These are phyloP conservation scores for Forsythia viridissima DNA, from an alignment of 257 asterid genomes.

Conservation along the genomic window DNA sequence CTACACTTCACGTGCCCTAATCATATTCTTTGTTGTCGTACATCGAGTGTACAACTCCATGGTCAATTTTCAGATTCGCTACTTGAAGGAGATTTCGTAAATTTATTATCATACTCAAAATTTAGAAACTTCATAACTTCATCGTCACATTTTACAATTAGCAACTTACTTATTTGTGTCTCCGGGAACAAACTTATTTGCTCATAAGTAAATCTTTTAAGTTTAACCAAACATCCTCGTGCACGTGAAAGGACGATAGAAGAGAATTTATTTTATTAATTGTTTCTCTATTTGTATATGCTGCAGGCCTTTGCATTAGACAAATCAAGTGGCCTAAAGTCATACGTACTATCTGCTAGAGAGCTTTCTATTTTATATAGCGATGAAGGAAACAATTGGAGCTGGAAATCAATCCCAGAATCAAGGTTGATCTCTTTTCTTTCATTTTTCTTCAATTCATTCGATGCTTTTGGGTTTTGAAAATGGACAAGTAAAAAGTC, in stretches of 20 bases:
- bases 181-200: neutral
- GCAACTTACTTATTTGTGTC: too few relatives aligned
- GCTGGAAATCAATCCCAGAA: constrained; percentile 32
- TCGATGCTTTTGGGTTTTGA: neutral
- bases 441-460: neutral
- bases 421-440: constrained; percentile 26
- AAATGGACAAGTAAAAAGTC: neutral
- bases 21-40: too few relatives aligned
- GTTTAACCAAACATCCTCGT: neutral
- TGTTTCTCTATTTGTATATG: neutral
- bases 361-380: constrained; percentile 31
- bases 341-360: constrained; percentile 34
- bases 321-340: constrained; percentile 29
- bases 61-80: too few relatives aligned
- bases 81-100: too few relatives aligned
- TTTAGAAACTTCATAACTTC: too few relatives aligned
- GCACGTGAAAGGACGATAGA: too few relatives aligned
- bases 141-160: too few relatives aligned
- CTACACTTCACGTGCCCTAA: too few relatives aligned
- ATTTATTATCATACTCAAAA: too few relatives aligned
- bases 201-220: neutral
- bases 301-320: constrained; percentile 39
- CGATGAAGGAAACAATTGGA: constrained; percentile 32
- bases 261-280: neutral
- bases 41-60: too few relatives aligned